Evolutionary conservation across 2,329 filamentous ascomycete genomes (phyloP), one percentile per base, ranked within the genome.

Genomic region (Epichloe uncinata): DNA sequence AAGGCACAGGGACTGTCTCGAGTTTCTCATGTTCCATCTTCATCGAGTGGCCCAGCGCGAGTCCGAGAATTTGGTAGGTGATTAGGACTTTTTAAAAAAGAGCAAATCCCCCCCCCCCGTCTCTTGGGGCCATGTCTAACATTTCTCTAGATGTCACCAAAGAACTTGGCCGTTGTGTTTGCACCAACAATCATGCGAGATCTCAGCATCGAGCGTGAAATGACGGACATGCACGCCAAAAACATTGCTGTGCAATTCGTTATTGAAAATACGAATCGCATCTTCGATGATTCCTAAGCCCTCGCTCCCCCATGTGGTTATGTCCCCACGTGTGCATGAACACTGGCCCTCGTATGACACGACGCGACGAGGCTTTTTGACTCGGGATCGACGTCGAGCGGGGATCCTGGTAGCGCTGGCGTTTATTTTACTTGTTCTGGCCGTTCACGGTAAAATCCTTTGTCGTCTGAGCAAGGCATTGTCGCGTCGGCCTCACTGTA

Each of bases 171-270:
- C 3, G 93, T 98, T 41, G 93, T 98, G 37, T 98, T 98, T 64
- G 93, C 93, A 8, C 93, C 93, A 7, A 98, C 93, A 1, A 94
- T 98, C 58, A 95, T 98, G 87, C 81, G 91, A 58, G 89, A 94
- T 50, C 77, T 82, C 62, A 91, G 84, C 60, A 78, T 97, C 53
- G 88, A 95, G 65, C 82, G 89, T 53, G 93, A 98, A 66, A 94
- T 98, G 82, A 91, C 84, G 33, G 93, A 98, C 64, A 95, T 95
- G 75, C 86, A 93, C 63, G 79, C 84, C 58, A 96, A 97, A 76
- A 95, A 95, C 59, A 77, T 85, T 55, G 88, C 88, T 5, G 84
- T 97, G 57, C 90, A 95, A 69, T 95, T 93, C 60, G 75, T 98
- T 62, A 85, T 97, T 56, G 91, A 97, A 65, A 85, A 95, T 66